These are phyloP conservation scores for Chaetothyriales sp. DNA, from an alignment of 2,329 filamentous ascomycete genomes.

Conservation along the genomic window DNA sequence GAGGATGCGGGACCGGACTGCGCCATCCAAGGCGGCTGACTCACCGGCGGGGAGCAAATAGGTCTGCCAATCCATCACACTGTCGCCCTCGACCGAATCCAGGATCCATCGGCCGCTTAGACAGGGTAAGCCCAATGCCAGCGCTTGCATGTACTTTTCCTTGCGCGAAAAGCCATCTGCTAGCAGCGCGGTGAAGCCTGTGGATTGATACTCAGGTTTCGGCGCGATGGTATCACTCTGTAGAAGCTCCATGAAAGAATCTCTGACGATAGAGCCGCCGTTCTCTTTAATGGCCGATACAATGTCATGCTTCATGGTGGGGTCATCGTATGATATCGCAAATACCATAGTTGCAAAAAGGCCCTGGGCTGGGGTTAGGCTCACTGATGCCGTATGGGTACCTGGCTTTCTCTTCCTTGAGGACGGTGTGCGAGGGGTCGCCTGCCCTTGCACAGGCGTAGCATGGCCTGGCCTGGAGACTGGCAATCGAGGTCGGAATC, in stretches of 20 bases:
- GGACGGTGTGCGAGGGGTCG: constrained; percentile 32
- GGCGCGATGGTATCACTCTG: constrained; percentile 36
- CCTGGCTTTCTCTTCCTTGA: constrained; percentile 26
- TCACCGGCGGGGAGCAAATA: constrained; percentile 79
- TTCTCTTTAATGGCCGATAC: constrained; percentile 50
- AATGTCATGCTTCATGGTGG: constrained; percentile 41
- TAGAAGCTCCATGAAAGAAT: constrained; percentile 73
- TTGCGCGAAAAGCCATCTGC: constrained; percentile 74
- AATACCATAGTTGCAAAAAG: constrained; percentile 76
- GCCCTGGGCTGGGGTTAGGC: constrained; percentile 16
- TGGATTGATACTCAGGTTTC: constrained; percentile 34
- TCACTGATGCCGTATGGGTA: constrained; percentile 1
- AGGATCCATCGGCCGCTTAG: constrained; percentile 68
- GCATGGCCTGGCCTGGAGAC: constrained; percentile 17
- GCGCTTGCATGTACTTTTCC: constrained; percentile 84
- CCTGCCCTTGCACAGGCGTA: constrained; percentile 26
- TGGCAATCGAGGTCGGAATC: constrained; percentile 15
- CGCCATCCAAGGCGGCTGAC: constrained; percentile 60
- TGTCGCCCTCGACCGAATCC: constrained; percentile 48
- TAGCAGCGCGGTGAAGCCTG: constrained; percentile 72
- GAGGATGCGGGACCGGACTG: constrained; percentile 59
- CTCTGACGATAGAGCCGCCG: constrained; percentile 55
- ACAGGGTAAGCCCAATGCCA: constrained; percentile 78
- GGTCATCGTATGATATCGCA: constrained; percentile 59
- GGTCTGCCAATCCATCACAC: constrained; percentile 56